Base-by-base conservation (phyloP, 805 yeast genomes). In the Monosporozyma yasuniensis region DNA sequence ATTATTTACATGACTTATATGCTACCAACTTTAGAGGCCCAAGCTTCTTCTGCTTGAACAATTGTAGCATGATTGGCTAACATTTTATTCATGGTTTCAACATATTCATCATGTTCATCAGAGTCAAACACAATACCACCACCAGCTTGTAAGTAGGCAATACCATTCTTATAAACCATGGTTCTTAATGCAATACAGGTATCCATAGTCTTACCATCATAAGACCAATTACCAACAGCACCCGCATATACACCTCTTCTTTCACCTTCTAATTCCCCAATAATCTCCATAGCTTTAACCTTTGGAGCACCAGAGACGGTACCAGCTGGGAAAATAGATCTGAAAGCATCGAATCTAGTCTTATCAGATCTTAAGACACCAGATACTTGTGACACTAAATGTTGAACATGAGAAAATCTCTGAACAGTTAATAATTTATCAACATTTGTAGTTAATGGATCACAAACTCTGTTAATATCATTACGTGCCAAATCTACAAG, bases 271-370 rank as follows among this genome's bases (percentile, higher is more conserved):
- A 91, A 71, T 65, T 87, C 95, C 18, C 86, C 84, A 59, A 93
- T 88, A 42, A 93, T 73, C 68, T 90, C 95, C 98, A 93, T 93
- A 9, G 99, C 99, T 60, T 79, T 81, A 41, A 93, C 95, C 69
- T 93, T 93, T 50, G 99, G 99, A 2, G 99, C 98, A 38, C 99
- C 99, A 50, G 95, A 83, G 11, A 91, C 98, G 1, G 99, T 93
- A 42, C 99, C 99, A 1, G 99, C 99, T 19, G 99, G 99, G 81
- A 93, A 93, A 49, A 93, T 87, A 2, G 97, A 89, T 66, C 99
- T 79, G 71, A 93, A 89, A 0, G 99, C 99, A 71, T 93, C 99
- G 63, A 93, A 93, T 56, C 98, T 76, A 11, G 91, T 83, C 72
- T 87, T 84, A 52, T 78, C 97, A 0, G 73, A 69, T 63, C 99